A percentile compares a stretch with the other conserved stretches of the same genome.
These are phyloP conservation scores for Hypoxylon sp. DNA, from an alignment of 2,329 filamentous ascomycete species.

Conservation along the genomic window DNA sequence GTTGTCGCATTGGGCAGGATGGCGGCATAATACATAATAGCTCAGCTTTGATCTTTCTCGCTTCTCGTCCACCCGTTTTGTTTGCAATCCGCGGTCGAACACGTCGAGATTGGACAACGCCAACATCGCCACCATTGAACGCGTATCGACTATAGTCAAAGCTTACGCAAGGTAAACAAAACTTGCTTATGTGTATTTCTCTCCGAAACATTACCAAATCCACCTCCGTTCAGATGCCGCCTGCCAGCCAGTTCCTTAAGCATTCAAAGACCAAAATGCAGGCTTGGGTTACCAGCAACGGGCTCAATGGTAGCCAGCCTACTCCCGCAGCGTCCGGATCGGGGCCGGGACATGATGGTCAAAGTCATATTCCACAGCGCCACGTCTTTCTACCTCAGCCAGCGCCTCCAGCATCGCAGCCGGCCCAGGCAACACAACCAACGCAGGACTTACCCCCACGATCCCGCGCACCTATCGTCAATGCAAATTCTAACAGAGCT, in stretches of 20 bases:
- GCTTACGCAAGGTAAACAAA: conserved; percentile 44
- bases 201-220: conserved; percentile 37
- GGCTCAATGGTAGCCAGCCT: conserved; percentile 48
- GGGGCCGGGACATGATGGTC: conserved; percentile 45
- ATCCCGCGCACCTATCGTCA: conserved; percentile 52
- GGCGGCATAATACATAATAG: conserved; percentile 53
- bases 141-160: conserved; percentile 34
- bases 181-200: conserved; percentile 40
- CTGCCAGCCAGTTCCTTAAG: conserved; percentile 53
- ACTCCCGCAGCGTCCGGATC: conserved; percentile 38
- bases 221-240: conserved; percentile 50
- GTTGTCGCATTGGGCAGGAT: conserved; percentile 52
- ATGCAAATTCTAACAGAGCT: conserved; percentile 51
- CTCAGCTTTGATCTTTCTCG: conserved; percentile 45
- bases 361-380: conserved; percentile 47
- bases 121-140: conserved; percentile 32
- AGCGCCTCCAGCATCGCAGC: conserved; percentile 41
- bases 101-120: conserved; percentile 46
- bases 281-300: conserved; percentile 55
- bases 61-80: conserved; percentile 48
- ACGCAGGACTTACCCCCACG: conserved; percentile 47
- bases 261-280: conserved; percentile 55
- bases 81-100: conserved; percentile 43
- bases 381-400: conserved; percentile 45
- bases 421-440: conserved; percentile 25